These are phyloP conservation scores for Mimosa pudica DNA, from an alignment of 306 rosid species.

Conservation along the genomic window DNA sequence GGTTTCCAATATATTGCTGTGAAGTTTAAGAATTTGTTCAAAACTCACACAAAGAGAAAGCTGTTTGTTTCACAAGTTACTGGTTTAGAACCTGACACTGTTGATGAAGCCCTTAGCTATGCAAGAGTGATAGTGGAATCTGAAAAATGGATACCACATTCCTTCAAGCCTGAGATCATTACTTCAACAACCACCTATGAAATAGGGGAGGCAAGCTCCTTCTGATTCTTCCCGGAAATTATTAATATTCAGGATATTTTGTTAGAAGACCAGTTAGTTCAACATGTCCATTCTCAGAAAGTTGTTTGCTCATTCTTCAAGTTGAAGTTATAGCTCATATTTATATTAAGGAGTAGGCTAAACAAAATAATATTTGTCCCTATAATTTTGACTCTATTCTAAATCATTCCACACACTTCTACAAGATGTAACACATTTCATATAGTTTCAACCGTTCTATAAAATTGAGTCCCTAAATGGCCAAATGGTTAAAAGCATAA, in stretches of 20 bases:
- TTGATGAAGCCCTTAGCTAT: constrained; percentile 68
- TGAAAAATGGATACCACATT: constrained; percentile 49
- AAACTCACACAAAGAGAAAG: constrained; percentile 51
- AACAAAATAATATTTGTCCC: too few relatives aligned
- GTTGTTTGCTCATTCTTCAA: constrained; percentile 17
- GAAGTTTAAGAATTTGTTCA: constrained; percentile 69
- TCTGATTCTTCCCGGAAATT: constrained; percentile 17
- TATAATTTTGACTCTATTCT: too few relatives aligned
- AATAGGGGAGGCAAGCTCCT: constrained; percentile 50
- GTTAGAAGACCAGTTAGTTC: background rate
- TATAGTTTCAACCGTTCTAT: too few relatives aligned
- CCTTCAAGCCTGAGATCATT: constrained; percentile 29
- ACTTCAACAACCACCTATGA: constrained; percentile 45
- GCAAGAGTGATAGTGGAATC: constrained; percentile 66
- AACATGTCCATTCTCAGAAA: background rate
- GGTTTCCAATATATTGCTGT: constrained; percentile 68
- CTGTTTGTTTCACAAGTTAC: constrained; percentile 63
- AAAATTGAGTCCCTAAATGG: too few relatives aligned
- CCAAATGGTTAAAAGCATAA: too few relatives aligned
- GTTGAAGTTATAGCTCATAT: constrained; percentile 5
- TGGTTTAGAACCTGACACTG: constrained; percentile 63
- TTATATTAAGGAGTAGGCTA: background rate
- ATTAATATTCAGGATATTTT: constrained; percentile 1
- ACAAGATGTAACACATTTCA: too few relatives aligned
- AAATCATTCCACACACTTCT: too few relatives aligned